Percentiles rank a stretch among this genome's conserved stretches.
Conservation (phyloP, 2,329 filamentous ascomycete species). For the Penicillium sp. region DNA sequence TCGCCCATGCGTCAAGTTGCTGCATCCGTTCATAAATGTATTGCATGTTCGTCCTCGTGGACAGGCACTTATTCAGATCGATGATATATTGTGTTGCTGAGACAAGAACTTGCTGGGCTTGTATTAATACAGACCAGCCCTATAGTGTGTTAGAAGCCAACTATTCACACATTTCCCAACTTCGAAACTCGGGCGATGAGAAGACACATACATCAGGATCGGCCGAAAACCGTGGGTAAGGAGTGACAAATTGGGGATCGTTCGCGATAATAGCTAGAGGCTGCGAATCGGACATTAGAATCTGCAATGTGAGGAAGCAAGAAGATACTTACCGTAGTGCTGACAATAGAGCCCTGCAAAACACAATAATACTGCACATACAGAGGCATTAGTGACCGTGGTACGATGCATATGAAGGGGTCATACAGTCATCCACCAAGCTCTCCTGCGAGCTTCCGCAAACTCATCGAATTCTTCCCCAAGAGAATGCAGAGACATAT, state of each 20-base stretch:
- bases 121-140: constrained; percentile 38
- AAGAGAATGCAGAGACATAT: constrained; percentile 36
- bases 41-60: constrained; percentile 29
- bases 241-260: constrained; percentile 38
- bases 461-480: constrained; percentile 31
- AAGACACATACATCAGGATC: constrained; percentile 32
- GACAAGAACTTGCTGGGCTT: constrained; percentile 37
- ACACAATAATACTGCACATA: constrained; percentile 37
- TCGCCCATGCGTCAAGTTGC: constrained; percentile 35
- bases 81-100: constrained; percentile 36
- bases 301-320: no score
- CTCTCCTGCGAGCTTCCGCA: constrained; percentile 36
- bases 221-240: constrained; percentile 34
- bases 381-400: no score
- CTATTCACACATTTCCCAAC: no score
- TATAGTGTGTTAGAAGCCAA: no score
- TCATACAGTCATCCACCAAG: constrained; percentile 43
- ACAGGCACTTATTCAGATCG: constrained; percentile 35
- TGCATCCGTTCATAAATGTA: constrained; percentile 37
- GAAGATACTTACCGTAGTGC: constrained; percentile 36
- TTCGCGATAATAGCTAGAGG: no score
- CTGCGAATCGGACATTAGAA: no score
- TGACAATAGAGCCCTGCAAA: constrained; percentile 39
- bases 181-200: no score
- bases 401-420: no score